Evolutionary conservation across 768 basidiomycete genomes (phyloP), one percentile per base, ranked within the genome.

Genomic region (Fibroporia radiculosa): DNA sequence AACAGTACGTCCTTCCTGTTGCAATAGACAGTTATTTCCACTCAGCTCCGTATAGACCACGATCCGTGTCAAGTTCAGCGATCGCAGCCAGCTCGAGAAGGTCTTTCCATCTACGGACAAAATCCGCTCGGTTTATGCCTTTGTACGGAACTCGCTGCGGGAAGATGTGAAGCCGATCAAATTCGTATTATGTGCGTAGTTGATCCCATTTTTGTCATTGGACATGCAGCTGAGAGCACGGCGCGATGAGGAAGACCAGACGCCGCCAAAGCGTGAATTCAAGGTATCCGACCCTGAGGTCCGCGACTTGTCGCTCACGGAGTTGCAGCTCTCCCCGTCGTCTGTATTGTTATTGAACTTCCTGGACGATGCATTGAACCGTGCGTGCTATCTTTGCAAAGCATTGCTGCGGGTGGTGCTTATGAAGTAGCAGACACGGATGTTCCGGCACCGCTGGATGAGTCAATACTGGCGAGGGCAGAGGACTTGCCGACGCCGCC

Each of bases 121-220:
- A 61, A 89, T 95, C 40, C 75, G 76, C 40, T 71, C 82, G 2
- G 77, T 95, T 7, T 93, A 95, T 59, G 86, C 84, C 8, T 93
- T 93, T 51, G 88, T 92, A 42, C 75, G 83, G 26, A 65, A 70
- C 25, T 75, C 77, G 18, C 66, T 95, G 26, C 67, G 77, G 33
- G 84, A 87, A 45, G 86, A 90, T 49, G 77, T 81, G 35, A 80
- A 86, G 59, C 72, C 80, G 3, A 77, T 78, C 63, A 89, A 90
- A 55, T 95, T 92, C 56, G 71, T 91, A 29, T 70, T 95, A 29
- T 93, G 91, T 93, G 54, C 42, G 80, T 73, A 6, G 29, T n/a
- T n/a, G 23, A 24, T 14, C 18, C 19, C 28, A 20, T 39, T 31
- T 10, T 22, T 48, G 32, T 6, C 13, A 42, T 29, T 28, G 13